A percentile compares a stretch with the other conserved stretches of the same genome.
These are phyloP conservation scores for Lyophyllum semitale DNA, from an alignment of 768 basidiomycete species.

Conservation along the genomic window DNA sequence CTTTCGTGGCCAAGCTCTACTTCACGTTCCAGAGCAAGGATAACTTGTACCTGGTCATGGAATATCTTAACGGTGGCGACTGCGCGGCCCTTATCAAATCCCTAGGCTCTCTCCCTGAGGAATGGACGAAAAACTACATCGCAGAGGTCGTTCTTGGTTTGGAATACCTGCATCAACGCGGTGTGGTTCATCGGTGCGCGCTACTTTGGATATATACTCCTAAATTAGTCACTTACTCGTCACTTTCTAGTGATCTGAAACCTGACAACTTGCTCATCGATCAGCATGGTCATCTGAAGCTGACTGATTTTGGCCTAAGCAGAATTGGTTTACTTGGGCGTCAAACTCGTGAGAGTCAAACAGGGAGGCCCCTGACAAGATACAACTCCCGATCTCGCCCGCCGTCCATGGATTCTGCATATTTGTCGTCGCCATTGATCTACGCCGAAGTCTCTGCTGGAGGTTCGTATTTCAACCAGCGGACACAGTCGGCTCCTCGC, in stretches of 20 bases:
- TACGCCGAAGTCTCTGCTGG: slow-evolving; percentile 54
- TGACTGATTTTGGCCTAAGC: slow-evolving; percentile 97
- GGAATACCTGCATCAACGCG: slow-evolving; percentile 94
- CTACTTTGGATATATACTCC: slow-evolving; percentile 4
- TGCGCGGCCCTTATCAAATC: slow-evolving; percentile 97
- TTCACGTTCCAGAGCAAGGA: slow-evolving; percentile 99
- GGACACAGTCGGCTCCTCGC: slow-evolving; percentile 60
- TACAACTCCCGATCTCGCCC: slow-evolving; percentile 77
- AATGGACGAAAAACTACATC: slow-evolving; percentile 95
- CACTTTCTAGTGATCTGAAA: slow-evolving; percentile 81
- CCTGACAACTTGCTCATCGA: slow-evolving; percentile 99
- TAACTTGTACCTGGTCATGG: slow-evolving; percentile 98
- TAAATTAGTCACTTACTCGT: slow-evolving; percentile 1
- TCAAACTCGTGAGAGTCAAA: slow-evolving; percentile 78
- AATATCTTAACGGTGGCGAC: slow-evolving; percentile 97
- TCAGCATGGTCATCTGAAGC: slow-evolving; percentile 92
- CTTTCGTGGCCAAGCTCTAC: slow-evolving; percentile 96
- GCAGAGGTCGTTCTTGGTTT: slow-evolving; percentile 95
- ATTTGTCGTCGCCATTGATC: slow-evolving; percentile 76
- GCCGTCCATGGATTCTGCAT: slow-evolving; percentile 78
- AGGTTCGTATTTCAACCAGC: slow-evolving; percentile 82
- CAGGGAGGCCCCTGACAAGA: slow-evolving; percentile 48
- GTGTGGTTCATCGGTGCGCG: slow-evolving; percentile 93
- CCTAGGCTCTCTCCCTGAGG: slow-evolving; percentile 89
- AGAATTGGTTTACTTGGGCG: slow-evolving; percentile 97